These are phyloP conservation scores for Boletus rufocinnamomeus DNA, from an alignment of 768 basidiomycete genomes.

Conservation along the genomic window DNA sequence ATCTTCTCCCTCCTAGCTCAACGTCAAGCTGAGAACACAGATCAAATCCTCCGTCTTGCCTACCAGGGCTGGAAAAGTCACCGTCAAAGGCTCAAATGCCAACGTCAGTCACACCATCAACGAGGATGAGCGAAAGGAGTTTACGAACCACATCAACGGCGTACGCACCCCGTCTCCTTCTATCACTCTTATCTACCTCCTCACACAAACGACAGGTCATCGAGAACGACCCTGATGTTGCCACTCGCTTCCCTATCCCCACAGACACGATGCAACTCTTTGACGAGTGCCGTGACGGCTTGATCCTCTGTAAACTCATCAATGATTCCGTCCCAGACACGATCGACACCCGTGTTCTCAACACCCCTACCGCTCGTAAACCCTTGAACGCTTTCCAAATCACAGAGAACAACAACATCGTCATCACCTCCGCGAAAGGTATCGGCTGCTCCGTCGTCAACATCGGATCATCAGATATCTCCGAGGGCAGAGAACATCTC, in stretches of 20 bases:
- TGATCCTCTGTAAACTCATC: conserved; percentile 97
- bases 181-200: neutral
- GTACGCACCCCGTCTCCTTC: conserved; percentile 49
- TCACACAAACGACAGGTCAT: conserved; percentile 63
- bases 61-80: conserved; percentile 85
- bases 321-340: conserved; percentile 99
- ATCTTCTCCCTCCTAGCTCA: conserved; percentile 51
- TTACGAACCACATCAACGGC: conserved; percentile 97
- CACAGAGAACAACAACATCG: conserved; percentile 99
- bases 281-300: conserved; percentile 93
- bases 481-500: conserved; percentile 93
- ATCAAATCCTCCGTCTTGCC: conserved; percentile 46
- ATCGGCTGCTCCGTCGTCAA: conserved; percentile 99
- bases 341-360: conserved; percentile 97
- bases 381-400: conserved; percentile 98
- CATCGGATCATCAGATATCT: conserved; percentile 90
- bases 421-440: conserved; percentile 96
- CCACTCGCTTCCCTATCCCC: conserved; percentile 83
- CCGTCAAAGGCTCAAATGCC: conserved; percentile 91
- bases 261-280: conserved; percentile 98
- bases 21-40: conserved; percentile 72
- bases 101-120: conserved; percentile 98
- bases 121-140: conserved; percentile 92
- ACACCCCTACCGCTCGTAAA: conserved; percentile 79
- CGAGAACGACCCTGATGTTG: conserved; percentile 86